Evolutionary conservation across 2,329 filamentous ascomycete species (phyloP).

Genomic region (Monosporascus sp.): DNA sequence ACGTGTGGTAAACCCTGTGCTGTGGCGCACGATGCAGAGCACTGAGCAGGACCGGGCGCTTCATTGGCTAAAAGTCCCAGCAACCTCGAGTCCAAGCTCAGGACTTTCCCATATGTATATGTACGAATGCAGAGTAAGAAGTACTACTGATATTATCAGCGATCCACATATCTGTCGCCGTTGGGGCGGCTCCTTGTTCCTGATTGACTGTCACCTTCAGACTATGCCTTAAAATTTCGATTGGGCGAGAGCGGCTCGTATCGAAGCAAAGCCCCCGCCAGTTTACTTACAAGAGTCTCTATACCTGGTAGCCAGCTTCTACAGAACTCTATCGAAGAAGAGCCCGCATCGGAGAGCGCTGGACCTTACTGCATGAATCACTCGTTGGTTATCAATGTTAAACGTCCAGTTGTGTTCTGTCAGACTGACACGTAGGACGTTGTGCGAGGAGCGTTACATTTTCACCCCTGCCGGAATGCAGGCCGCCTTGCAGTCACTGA

Average conservation of each 20-base stretch:
- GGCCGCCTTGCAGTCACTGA: conserved; percentile 17
- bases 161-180: neutral
- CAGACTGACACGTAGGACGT: conserved; percentile 28
- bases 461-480: conserved; percentile 12
- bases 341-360: neutral
- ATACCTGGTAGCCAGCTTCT: neutral
- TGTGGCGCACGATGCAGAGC: neutral
- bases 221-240: too few species aligned
- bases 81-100: neutral
- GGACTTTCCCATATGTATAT: too few species aligned
- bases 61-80: neutral
- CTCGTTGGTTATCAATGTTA: conserved; percentile 8
- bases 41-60: neutral
- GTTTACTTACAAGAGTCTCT: too few species aligned
- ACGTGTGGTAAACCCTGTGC: neutral
- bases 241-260: too few species aligned
- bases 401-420: conserved; percentile 15
- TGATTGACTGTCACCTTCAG: too few species aligned
- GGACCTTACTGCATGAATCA: conserved; percentile 9
- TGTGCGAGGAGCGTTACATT: conserved; percentile 15
- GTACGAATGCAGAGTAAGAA: too few species aligned
- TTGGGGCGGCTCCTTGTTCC: neutral
- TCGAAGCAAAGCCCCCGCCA: neutral
- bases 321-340: neutral
- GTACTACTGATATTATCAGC: neutral